These are phyloP conservation scores for Tylopilus vinaceipallidus DNA, from an alignment of 768 basidiomycete genomes.

Conservation along the genomic window DNA sequence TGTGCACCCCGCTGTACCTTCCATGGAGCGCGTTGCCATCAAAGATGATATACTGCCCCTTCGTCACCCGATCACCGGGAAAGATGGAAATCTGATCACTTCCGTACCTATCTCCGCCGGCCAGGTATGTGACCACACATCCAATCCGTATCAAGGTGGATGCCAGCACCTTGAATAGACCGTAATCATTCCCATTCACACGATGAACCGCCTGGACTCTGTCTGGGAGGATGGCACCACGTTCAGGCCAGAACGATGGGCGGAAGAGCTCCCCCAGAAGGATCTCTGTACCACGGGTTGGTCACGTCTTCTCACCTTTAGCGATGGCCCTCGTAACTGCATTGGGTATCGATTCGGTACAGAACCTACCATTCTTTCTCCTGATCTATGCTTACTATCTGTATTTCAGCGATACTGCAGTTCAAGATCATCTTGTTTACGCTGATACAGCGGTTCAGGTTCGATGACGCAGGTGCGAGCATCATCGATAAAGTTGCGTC, in stretches of 20 bases:
- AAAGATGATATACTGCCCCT: slow-evolving; percentile 3
- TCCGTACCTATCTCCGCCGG: slow-evolving; percentile 3
- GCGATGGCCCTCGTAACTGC: slow-evolving; percentile 6
- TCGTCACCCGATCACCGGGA: slow-evolving; percentile 1
- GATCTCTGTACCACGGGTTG: slow-evolving; percentile 5
- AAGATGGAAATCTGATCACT: slow-evolving; percentile 2
- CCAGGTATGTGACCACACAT: background rate
- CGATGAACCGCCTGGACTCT: slow-evolving; percentile 3
- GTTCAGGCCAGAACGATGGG: slow-evolving; percentile 4
- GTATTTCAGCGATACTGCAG: slow-evolving; percentile 1
- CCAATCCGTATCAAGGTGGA: background rate
- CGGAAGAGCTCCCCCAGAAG: background rate
- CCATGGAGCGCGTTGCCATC: slow-evolving; percentile 1
- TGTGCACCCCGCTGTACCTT: slow-evolving; percentile 1
- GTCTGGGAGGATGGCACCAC: background rate
- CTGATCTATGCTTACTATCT: background rate
- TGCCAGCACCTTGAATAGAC: background rate
- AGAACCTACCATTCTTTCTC: background rate
- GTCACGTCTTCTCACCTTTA: slow-evolving; percentile 6
- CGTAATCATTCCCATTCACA: background rate
- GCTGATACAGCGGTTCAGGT: background rate
- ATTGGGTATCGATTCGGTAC: slow-evolving; percentile 7
- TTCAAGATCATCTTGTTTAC: slow-evolving; percentile 6
- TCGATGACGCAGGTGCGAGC: background rate
- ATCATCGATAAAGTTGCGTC: slow-evolving; percentile 1